A percentile compares a stretch with the other conserved stretches of the same genome.
Evolutionary conservation across 2,329 filamentous ascomycete species (phyloP).

Genomic region (Hypoxylon sp.): DNA sequence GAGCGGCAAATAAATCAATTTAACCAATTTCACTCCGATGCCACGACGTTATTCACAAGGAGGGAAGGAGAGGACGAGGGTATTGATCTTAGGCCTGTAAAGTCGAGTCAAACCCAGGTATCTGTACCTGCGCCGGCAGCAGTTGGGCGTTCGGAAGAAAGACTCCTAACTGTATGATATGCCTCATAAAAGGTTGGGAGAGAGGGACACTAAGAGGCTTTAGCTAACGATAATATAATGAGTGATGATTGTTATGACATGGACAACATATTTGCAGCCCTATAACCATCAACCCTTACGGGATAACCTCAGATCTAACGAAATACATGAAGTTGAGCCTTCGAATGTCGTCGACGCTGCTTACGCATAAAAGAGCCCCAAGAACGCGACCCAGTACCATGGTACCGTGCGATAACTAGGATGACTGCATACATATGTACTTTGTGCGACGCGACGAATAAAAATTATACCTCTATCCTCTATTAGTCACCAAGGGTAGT

Average conservation of each 20-base stretch:
- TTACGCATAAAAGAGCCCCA: slow-evolving; percentile 13
- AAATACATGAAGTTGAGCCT: background rate
- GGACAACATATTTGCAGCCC: background rate
- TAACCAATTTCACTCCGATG: slow-evolving; percentile 34
- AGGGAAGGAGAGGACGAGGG: slow-evolving; percentile 28
- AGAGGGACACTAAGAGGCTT: slow-evolving; percentile 1
- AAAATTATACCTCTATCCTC: no score
- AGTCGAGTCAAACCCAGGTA: slow-evolving; percentile 14
- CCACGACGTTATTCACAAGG: slow-evolving; percentile 38
- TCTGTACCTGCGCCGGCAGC: slow-evolving; percentile 14
- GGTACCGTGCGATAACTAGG: background rate
- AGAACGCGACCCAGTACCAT: background rate
- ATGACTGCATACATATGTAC: slow-evolving; percentile 16
- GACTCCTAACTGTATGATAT: slow-evolving; percentile 34
- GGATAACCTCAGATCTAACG: background rate
- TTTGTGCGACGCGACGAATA: slow-evolving; percentile 8
- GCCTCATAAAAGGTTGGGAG: slow-evolving; percentile 4
- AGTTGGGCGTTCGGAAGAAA: slow-evolving; percentile 27
- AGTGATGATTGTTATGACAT: slow-evolving; percentile 29
- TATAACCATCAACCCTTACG: background rate
- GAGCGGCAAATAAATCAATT: slow-evolving; percentile 17
- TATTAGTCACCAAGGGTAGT: background rate
- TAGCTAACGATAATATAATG: slow-evolving; percentile 27
- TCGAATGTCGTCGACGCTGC: slow-evolving; percentile 10
- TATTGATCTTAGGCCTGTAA: slow-evolving; percentile 32